These are phyloP conservation scores for Sinapis alba DNA, from an alignment of 441 rosid genomes.

Conservation along the genomic window DNA sequence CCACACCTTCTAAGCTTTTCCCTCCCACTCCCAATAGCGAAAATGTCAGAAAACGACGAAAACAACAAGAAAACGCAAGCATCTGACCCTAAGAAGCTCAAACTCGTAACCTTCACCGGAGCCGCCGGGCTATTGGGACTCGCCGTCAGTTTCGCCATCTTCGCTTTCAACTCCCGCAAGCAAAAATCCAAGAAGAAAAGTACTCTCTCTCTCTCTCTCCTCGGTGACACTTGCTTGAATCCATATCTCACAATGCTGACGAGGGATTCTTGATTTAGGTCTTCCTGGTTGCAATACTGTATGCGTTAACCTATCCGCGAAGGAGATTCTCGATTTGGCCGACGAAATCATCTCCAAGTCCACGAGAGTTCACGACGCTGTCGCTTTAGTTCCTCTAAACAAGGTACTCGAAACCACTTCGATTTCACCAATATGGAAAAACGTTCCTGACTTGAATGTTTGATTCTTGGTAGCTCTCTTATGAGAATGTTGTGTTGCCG, in stretches of 20 bases:
- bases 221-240: constrained; percentile 8
- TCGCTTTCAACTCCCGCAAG: constrained; percentile 59
- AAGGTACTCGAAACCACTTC: constrained; percentile 49
- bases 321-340: constrained; percentile 70
- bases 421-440: too few species aligned
- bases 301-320: constrained; percentile 64
- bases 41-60: too few species aligned
- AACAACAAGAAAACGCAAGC: too few species aligned
- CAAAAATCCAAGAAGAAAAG: constrained; percentile 67
- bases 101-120: constrained; percentile 67
- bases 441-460: too few species aligned
- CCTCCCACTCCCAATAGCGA: too few species aligned
- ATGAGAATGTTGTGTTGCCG: constrained; percentile 67
- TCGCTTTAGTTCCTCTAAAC: constrained; percentile 78
- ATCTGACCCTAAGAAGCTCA: constrained; percentile 33
- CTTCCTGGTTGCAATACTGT: constrained; percentile 63
- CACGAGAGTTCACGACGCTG: constrained; percentile 65
- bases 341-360: constrained; percentile 70
- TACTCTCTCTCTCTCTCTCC: constrained; percentile 7
- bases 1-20: too few species aligned
- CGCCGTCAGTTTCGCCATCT: constrained; percentile 63
- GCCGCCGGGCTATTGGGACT: constrained; percentile 70
- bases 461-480: constrained; percentile 72
- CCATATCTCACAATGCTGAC: background rate
- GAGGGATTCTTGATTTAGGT: constrained; percentile 44